Evolutionary conservation across 2,329 filamentous ascomycete genomes (phyloP).

Genomic region (Fusarium lateritium): DNA sequence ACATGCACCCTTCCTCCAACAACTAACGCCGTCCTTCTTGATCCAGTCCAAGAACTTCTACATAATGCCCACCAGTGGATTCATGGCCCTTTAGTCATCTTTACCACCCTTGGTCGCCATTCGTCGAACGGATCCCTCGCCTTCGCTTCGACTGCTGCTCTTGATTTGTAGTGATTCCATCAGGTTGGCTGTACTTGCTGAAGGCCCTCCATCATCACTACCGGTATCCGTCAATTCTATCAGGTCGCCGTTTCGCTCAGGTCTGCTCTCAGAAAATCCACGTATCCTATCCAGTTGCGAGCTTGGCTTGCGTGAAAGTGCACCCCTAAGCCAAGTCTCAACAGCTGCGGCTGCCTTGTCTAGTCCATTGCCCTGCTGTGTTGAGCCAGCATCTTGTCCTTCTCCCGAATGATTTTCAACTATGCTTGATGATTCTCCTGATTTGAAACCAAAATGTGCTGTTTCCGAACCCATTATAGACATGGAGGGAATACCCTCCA

Average conservation of each 20-base stretch:
- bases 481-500: conserved; percentile 77
- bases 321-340: conserved; percentile 90
- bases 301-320: conserved; percentile 75
- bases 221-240: conserved; percentile 79
- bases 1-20: conserved; percentile 40
- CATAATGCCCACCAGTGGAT: not conserved
- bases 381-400: conserved; percentile 59
- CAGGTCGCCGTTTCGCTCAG: conserved; percentile 67
- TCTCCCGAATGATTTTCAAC: conserved; percentile 68
- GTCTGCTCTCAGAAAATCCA: conserved; percentile 55
- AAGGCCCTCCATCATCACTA: conserved; percentile 66
- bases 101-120: conserved; percentile 55
- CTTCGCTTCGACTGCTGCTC: conserved; percentile 58
- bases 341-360: conserved; percentile 90
- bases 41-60: conserved; percentile 19
- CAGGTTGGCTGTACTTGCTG: conserved; percentile 47
- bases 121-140: conserved; percentile 57
- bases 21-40: conserved; percentile 32
- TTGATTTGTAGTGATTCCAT: conserved; percentile 50
- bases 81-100: conserved; percentile 26
- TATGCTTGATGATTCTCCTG: conserved; percentile 57
- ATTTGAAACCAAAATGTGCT: conserved; percentile 69
- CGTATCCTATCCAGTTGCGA: conserved; percentile 64
- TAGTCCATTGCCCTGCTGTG: conserved; percentile 69
- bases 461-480: conserved; percentile 74